Base-by-base conservation (phyloP, 2,329 filamentous ascomycete genomes). In the Microascus cirrosus region DNA sequence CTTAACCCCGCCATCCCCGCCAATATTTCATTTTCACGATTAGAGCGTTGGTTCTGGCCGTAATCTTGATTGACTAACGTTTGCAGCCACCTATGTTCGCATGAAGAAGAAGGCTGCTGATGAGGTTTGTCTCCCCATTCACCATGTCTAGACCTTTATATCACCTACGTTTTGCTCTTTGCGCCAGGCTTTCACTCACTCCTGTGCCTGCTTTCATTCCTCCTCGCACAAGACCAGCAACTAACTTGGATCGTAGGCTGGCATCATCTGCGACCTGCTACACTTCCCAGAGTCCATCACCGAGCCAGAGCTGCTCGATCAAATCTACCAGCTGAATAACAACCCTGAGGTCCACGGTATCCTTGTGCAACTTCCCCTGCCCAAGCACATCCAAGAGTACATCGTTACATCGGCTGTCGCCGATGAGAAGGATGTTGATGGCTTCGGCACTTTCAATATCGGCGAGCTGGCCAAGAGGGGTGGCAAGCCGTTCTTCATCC, bases 41-140 rank as follows among this genome's bases (percentile, higher is more conserved):
- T 20, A 8, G n/a, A 13, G 45, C 22, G 24, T 24, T 11, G 39
- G 15, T 45, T n/a, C 10, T 18, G 18, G 2, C 13, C 11, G 18
- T 15, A 11, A 15, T 22, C 15, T 20, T 24, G 20, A 51, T 65
- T 68, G 67, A 70, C 67, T 71, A 65, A 62, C 60, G 59, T 59
- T 62, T n/a, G 28, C 67, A 93, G 89, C 86, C 68, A 97, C 93
- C 56, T 99, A 99, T 88, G 93, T 99, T 74, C 92, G 92, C 75
- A 99, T 99, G 94, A 99, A 99, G 79, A 77, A 96, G 68, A 99
- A 96, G 81, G 94, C 94, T 63, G 94, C 94, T 59, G 79, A 89
- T 71, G 94, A 97, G 81, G 89, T 91, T 77, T 65, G 75, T 63
- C 11, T 42, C 24, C 24, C 18, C 15, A 54, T 50, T 55, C 12